Percentiles rank a stretch among this genome's conserved stretches.
Conservation (phyloP, 2,329 filamentous ascomycete genomes). For the Fusarium sp. region DNA sequence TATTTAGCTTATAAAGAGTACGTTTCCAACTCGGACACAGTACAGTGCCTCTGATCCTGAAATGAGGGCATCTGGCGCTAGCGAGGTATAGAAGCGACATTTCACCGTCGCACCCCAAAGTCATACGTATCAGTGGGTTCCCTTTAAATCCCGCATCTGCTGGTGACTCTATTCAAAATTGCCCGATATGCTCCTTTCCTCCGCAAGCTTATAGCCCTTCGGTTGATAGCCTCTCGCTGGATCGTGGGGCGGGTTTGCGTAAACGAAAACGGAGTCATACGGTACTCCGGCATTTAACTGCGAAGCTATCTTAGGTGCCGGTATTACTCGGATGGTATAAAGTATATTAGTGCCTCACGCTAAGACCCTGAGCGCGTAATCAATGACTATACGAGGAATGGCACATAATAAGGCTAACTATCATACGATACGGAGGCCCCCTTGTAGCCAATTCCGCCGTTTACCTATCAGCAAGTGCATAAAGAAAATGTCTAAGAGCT, state of each 20-base stretch:
- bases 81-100: not conserved
- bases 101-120: fast-evolving
- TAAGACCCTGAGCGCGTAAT: not conserved
- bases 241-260: not conserved
- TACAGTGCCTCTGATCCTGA: not conserved
- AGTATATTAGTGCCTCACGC: not conserved
- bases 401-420: not conserved
- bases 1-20: fast-evolving
- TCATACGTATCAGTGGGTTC: not conserved
- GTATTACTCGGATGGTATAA: not conserved
- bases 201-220: fast-evolving
- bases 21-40: not conserved
- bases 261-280: too few species aligned
- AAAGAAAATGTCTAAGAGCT: not conserved
- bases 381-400: not conserved
- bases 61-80: not conserved
- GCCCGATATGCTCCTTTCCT: not conserved
- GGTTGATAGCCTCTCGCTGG: not conserved
- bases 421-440: fast-evolving
- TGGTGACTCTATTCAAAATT: not conserved
- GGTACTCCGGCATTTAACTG: not conserved
- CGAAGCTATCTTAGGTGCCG: not conserved
- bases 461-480: fast-evolving
- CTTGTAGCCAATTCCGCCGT: not conserved
- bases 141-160: too few species aligned